Evolutionary conservation across 2,329 filamentous ascomycete species (phyloP).

Genomic region (Fusarium tricinctum): DNA sequence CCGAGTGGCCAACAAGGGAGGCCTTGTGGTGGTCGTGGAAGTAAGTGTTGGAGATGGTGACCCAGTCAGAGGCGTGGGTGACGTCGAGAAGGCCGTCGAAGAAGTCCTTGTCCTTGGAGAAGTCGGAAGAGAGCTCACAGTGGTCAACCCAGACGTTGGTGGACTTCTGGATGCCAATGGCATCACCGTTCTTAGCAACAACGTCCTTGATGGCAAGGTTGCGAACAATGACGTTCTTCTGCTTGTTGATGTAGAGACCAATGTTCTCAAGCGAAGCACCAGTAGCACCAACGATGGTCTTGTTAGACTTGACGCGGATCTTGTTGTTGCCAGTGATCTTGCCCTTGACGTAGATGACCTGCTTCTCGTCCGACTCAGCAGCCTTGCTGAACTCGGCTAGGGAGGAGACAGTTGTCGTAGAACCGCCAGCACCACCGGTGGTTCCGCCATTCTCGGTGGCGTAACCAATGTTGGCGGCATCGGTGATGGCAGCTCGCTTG

Average conservation of each 20-base stretch:
- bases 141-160: conserved; percentile 78
- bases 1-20: conserved; percentile 71
- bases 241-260: conserved; percentile 66
- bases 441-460: conserved; percentile 58
- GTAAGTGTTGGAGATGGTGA: conserved; percentile 62
- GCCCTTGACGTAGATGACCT: conserved; percentile 60
- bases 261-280: conserved; percentile 59
- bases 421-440: conserved; percentile 64
- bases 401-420: conserved; percentile 60
- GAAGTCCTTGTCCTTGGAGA: conserved; percentile 74
- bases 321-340: conserved; percentile 57
- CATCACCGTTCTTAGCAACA: conserved; percentile 68
- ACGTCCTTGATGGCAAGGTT: conserved; percentile 73
- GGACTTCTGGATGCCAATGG: conserved; percentile 69
- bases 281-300: conserved; percentile 60
- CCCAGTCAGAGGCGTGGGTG: conserved; percentile 73
- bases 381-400: conserved; percentile 63
- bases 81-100: conserved; percentile 77
- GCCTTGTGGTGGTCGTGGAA: conserved; percentile 66
- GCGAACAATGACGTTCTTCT: conserved; percentile 72
- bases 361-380: conserved; percentile 59
- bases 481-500: conserved; percentile 56
- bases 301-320: conserved; percentile 61
- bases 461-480: conserved; percentile 55
- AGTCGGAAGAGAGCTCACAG: conserved; percentile 73